A percentile compares a stretch with the other conserved stretches of the same genome.
These are phyloP conservation scores for Solanum pinnatisectum DNA, from an alignment of 257 asterid genomes.

Conservation along the genomic window DNA sequence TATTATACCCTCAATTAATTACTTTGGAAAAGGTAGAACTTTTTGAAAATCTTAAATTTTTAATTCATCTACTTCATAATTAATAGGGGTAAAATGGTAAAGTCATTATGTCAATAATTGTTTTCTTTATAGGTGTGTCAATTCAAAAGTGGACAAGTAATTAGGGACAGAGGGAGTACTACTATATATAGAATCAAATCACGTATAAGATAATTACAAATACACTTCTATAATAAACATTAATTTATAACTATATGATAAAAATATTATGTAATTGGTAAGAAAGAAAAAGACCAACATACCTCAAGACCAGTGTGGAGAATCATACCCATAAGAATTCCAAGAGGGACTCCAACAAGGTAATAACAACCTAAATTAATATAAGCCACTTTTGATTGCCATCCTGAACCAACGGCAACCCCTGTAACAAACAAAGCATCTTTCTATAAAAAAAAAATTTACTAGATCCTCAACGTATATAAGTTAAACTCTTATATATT, in stretches of 20 bases:
- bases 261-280: not conserved
- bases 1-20: too few relatives aligned
- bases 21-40: too few relatives aligned
- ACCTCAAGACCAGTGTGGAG: conserved; percentile 33
- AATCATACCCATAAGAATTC: conserved; percentile 29
- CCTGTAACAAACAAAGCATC: conserved; percentile 7
- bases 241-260: not conserved
- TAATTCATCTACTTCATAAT: too few relatives aligned
- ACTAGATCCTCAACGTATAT: not conserved
- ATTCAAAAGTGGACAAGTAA: too few relatives aligned
- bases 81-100: too few relatives aligned
- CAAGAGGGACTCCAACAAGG: conserved; percentile 43
- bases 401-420: conserved; percentile 50
- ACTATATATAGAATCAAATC: not conserved
- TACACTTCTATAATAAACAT: not conserved
- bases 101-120: too few relatives aligned
- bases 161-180: too few relatives aligned
- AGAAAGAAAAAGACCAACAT: not conserved
- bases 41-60: too few relatives aligned
- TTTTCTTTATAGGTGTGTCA: too few relatives aligned
- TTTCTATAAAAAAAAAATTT: too few relatives aligned
- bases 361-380: conserved; percentile 38
- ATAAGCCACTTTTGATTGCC: conserved; percentile 46
- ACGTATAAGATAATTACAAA: not conserved
- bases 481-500: not conserved